Evolutionary conservation across 169 alveolate genomes (phyloP), one percentile per base, ranked within the genome.

Genomic region (Plasmodium fragile): DNA sequence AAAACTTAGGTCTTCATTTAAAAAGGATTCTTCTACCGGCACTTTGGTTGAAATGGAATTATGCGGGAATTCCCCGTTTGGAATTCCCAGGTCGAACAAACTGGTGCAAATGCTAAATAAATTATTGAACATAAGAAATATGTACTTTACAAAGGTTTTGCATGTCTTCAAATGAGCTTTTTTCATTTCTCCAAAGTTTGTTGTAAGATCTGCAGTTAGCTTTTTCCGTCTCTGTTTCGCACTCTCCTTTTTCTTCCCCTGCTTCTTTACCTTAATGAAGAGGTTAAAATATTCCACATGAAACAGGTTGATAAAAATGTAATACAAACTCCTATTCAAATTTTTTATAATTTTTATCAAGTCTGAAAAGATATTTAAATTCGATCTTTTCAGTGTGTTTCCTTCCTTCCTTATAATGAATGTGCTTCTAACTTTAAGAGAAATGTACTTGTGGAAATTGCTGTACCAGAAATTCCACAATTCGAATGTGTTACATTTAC

Each of bases 381-480:
- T 65, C 0, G 75, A 28, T 55, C 7, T 18, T 49, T 25, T 77
- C 25, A 59, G 11, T 1, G n/a, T 59, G 16, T 32, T 43, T n/a
- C 16, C 28, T 22, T 55, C 70, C 28, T 49, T 85, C 16, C 82
- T 30, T 55, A 89, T 89, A 32, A 89, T 59, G 22, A 89, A 28
- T 41, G 45, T 32, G 7, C 55, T 65, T 89, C 94, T 34, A n/a
- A 89, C 71, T 89, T 89, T 89, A 32, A 59, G 45, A 11, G 94
- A 89, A 45, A 78, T 25, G 22, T 30, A 59, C 43, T 55, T 89
- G 53, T 89, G 94, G 72, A 89, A 89, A 69, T 22, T 69, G 52
- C 73, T 89, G 82, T 43, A 89, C 94, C 94, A 89, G 45, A 49
- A 79, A 89, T 89, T 89, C 91, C 94, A 78, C 72, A 89, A 78